These are phyloP conservation scores for Peniophora sp. DNA, from an alignment of 1,284 basidiomycete genomes.

Conservation along the genomic window DNA sequence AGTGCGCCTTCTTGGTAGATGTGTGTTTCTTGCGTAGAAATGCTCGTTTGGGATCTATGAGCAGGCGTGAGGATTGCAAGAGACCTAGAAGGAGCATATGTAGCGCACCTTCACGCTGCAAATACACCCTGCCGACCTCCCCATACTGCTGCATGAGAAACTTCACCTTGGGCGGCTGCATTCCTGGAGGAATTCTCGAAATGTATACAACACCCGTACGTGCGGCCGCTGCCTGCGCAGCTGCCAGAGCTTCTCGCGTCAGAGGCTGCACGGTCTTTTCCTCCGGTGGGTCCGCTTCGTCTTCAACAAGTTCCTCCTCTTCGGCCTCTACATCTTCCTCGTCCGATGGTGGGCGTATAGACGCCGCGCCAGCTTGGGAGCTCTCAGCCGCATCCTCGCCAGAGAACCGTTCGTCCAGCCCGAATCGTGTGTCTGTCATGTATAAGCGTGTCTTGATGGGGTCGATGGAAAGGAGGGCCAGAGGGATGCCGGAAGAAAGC, in stretches of 20 bases:
- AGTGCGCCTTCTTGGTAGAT: slow-evolving; percentile 78
- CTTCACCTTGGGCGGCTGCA: slow-evolving; percentile 94
- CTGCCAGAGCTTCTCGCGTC: slow-evolving; percentile 61
- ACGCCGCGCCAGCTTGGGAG: no score
- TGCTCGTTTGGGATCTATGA: slow-evolving; percentile 66
- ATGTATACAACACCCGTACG: slow-evolving; percentile 88
- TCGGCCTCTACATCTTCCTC: no score
- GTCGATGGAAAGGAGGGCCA: no score
- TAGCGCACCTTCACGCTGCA: slow-evolving; percentile 72
- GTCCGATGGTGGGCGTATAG: slow-evolving; percentile 15
- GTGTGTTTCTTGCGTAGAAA: slow-evolving; percentile 73
- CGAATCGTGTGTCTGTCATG: no score
- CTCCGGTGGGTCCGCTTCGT: no score
- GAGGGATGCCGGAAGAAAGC: no score
- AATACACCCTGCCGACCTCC: slow-evolving; percentile 79
- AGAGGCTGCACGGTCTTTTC: slow-evolving; percentile 62
- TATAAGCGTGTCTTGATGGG: no score
- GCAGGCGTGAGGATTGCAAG: slow-evolving; percentile 2
- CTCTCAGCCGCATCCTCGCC: no score
- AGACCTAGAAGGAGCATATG: slow-evolving; percentile 1
- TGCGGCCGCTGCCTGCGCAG: slow-evolving; percentile 62
- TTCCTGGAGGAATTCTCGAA: slow-evolving; percentile 95
- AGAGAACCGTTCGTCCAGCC: no score
- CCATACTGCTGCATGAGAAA: slow-evolving; percentile 86
- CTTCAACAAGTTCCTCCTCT: no score